Percentiles rank a stretch among this genome's conserved stretches.
These are phyloP conservation scores for Penicillium paneum DNA, from an alignment of 2,329 filamentous ascomycete species.

Conservation along the genomic window DNA sequence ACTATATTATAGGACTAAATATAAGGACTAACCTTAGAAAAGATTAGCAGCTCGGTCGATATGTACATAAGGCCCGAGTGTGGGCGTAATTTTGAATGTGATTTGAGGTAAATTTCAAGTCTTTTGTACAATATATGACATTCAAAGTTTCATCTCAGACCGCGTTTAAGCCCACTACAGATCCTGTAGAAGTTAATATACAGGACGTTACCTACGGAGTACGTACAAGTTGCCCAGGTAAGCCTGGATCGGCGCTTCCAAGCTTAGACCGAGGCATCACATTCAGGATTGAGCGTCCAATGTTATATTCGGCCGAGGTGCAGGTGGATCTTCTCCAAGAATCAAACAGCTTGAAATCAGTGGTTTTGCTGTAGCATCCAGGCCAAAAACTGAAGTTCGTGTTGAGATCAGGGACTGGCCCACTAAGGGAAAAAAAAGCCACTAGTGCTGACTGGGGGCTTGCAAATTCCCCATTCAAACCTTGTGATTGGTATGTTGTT, in stretches of 20 bases:
- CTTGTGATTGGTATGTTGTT: neutral
- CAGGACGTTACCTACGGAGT: neutral
- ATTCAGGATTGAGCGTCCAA: neutral
- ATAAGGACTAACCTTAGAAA: neutral
- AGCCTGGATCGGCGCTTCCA: neutral
- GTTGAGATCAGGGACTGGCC: neutral
- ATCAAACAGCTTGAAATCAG: neutral
- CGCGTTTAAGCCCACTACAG: neutral
- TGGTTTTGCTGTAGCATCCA: neutral
- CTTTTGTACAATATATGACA: neutral
- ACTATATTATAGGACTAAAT: neutral
- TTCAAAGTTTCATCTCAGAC: neutral
- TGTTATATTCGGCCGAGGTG: neutral
- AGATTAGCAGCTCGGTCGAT: conserved; percentile 1
- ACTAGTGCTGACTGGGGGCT: neutral
- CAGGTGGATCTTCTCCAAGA: neutral
- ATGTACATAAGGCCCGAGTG: neutral
- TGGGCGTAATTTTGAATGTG: neutral
- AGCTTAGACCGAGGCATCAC: conserved; percentile 7
- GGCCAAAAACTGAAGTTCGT: too few relatives aligned
- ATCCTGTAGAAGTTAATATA: neutral
- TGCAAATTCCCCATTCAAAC: neutral
- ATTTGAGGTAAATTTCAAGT: neutral
- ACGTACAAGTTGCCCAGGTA: neutral
- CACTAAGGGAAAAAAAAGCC: neutral